These are phyloP conservation scores for Trichoderma asperelloides DNA, from an alignment of 495 filamentous ascomycete species.

Conservation along the genomic window DNA sequence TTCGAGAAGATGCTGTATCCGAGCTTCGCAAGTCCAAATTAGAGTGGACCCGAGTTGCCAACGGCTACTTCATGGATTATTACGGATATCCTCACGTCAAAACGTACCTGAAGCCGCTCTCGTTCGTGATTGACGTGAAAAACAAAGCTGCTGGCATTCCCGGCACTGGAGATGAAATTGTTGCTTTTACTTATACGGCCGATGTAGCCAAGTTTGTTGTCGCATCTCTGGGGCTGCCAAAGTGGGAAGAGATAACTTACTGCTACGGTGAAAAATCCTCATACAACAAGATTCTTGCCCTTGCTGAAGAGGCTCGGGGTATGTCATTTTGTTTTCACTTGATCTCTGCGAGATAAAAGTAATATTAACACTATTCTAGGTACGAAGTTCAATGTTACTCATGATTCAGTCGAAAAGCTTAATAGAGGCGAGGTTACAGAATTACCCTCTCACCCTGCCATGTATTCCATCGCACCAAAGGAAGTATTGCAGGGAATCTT, in stretches of 20 bases:
- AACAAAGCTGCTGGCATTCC: conserved; percentile 42
- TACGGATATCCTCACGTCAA: conserved; percentile 38
- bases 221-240: conserved; percentile 33
- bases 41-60: conserved; percentile 40
- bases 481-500: conserved; percentile 21
- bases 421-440: conserved; percentile 37
- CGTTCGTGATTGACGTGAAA: conserved; percentile 32
- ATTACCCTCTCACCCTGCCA: conserved; percentile 24
- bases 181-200: conserved; percentile 43
- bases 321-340: conserved; percentile 25
- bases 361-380: conserved; percentile 16
- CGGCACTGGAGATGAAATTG: conserved; percentile 37
- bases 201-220: conserved; percentile 44
- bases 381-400: conserved; percentile 38
- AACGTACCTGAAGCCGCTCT: conserved; percentile 35
- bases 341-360: neutral
- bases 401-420: conserved; percentile 41
- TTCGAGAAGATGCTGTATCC: conserved; percentile 12
- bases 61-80: conserved; percentile 49
- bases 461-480: conserved; percentile 31
- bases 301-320: conserved; percentile 34
- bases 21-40: conserved; percentile 24
- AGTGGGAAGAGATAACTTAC: conserved; percentile 37
- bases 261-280: conserved; percentile 40
- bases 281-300: conserved; percentile 35